Base-by-base conservation (phyloP, 2,329 filamentous ascomycete genomes). In the Fusarium sarcochroum region DNA sequence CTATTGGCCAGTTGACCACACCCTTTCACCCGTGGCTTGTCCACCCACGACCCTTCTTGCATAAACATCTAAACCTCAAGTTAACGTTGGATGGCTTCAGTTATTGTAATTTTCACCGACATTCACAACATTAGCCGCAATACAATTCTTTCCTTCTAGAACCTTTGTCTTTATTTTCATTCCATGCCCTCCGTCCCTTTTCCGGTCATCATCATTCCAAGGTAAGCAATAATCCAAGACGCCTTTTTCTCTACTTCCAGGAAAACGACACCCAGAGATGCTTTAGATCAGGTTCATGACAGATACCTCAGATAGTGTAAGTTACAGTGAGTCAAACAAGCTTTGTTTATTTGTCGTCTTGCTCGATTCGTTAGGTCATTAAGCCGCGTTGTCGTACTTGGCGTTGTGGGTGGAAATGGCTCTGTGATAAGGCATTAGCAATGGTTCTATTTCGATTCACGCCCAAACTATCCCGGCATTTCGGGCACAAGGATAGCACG, bases 321-420 rank as follows among this genome's bases (percentile, higher is more conserved):
- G 67, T 71, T 73, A 73, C 69, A 72, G 61, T 58, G 49, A 52
- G 34, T n/a, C 30, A 66, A 56, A 37, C 51, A 65, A 68, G 53
- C 44, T 27, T 46, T 58, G 23, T 54, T 35, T 67, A 47, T 62
- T 40, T 67, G 45, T 21, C 35, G 23, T 37, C 42, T 65, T 68
- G 40, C 54, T 65, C 41, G 54, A 44, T 64, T 70, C 47, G 63
- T 51, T 64, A 59, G 56, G 51, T 74, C 48, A 61, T 79, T 75
- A 81, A 74, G 78, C 80, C 57, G 81, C 80, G 73, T 79, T 76
- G 17, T 90, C 82, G 77, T 95, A 95, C 82, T 93, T 94, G 72
- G 87, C 87, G 79, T 90, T 84, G 82, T 95, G 93, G 46, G 86
- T 92, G 57, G 89, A 77, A 77, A 96, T 94, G 65, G 93, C 91